Percentiles rank a stretch among this genome's conserved stretches.
phyloP scores from a whole-genome alignment of 768 basidiomycete species.

The Suillus tomentosus region DNA sequence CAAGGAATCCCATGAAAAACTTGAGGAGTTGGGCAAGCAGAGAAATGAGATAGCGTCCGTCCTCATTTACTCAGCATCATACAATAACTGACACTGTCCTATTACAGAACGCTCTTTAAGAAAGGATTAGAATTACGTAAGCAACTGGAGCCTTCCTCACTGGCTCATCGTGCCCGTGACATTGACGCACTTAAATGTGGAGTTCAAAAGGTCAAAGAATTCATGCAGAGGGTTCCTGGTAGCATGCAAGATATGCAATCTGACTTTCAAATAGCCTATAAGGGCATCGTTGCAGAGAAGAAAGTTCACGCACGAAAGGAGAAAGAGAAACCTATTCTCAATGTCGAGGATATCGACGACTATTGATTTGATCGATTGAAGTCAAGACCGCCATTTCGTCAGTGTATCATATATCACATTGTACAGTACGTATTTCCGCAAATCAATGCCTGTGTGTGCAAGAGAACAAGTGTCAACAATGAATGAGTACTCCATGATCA shows the following conservation, averaged over 20 bases:
- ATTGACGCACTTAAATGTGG: slow-evolving; percentile 27
- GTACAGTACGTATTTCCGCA: neutral
- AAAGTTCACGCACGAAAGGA: neutral
- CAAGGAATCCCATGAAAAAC: slow-evolving; percentile 33
- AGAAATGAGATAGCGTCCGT: slow-evolving; percentile 38
- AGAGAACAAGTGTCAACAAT: neutral
- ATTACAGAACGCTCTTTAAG: slow-evolving; percentile 30
- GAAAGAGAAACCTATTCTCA: slow-evolving; percentile 25
- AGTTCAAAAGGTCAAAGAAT: slow-evolving; percentile 28
- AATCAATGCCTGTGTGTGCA: neutral
- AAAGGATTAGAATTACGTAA: slow-evolving; percentile 29
- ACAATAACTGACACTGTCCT: neutral
- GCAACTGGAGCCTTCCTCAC: slow-evolving; percentile 32
- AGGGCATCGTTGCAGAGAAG: slow-evolving; percentile 34
- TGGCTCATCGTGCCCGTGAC: slow-evolving; percentile 30
- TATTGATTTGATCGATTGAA: neutral
- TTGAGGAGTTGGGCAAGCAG: slow-evolving; percentile 36
- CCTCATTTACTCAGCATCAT: neutral
- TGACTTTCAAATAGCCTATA: slow-evolving; percentile 34
- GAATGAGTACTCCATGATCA: too few species aligned
- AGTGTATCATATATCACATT: neutral
- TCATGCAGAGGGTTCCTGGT: slow-evolving; percentile 31
- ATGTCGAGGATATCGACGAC: slow-evolving; percentile 26
- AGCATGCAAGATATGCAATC: slow-evolving; percentile 20
- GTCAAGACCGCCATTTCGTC: neutral